Base-by-base conservation (phyloP, 306 rosid species). In the Medicago truncatula region DNA sequence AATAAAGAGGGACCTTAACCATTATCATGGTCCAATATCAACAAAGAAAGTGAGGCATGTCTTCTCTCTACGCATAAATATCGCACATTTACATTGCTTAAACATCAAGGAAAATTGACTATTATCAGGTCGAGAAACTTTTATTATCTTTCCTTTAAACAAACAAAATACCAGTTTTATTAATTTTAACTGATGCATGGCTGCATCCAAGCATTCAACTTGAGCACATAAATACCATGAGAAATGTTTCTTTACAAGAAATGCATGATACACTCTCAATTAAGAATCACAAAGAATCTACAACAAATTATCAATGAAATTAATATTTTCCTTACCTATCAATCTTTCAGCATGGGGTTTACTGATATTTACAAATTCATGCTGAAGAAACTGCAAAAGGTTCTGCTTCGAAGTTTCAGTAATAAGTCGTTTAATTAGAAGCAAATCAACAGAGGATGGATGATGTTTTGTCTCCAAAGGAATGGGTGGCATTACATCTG, bases 381-480 rank as follows among this genome's bases (percentile, higher is more conserved):
- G 96, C 88, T 94, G 98, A 85, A 94, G 88, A 85, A 94, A 94
- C 89, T 92, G 98, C 77, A 89, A 67, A 77, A 94, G 92, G 81
- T 82, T 92, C 83, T 86, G 96, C 84, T 92, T 92, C 6, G 91
- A 82, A 64, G 97, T 92, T 82, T 94, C 98, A 15, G 93, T 58
- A 64, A 90, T 90, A 52, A 94, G 97, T 76, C 97, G 87, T 76
- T 94, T 94, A 78, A 94, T 92, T 77, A 94, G 84, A 78, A 94
- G 80, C 76, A 94, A 86, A 89, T 94, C 95, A 73, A 94, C 93
- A 40, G 98, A 85, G 2, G 98, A 94, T 15, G 98, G 98, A 77
- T 94, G 97, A 76, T 92, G 95, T 89, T 94, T 94, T 63, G 98
- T 94, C 88, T 90, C 97, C 41, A 88, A 77, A 75, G 98, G 98